phyloP scores from a whole-genome alignment of 345 rosid genomes.

The Populus davidiana region DNA sequence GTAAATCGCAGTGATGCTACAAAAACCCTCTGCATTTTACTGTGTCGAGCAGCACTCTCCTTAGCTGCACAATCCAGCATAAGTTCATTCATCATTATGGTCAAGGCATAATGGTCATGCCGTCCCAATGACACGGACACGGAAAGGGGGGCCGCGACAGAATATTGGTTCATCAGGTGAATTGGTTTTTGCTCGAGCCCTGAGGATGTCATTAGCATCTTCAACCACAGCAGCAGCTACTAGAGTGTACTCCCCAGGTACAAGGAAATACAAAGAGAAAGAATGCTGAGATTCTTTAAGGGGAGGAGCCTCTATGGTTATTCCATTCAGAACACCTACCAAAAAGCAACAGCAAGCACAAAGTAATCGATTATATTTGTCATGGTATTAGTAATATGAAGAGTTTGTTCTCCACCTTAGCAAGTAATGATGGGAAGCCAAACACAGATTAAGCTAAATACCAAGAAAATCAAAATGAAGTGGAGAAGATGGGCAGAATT shows the following conservation, averaged over 20 bases:
- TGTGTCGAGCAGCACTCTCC: neutral
- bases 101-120: slow-evolving; percentile 23
- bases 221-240: slow-evolving; percentile 84
- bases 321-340: slow-evolving; percentile 72
- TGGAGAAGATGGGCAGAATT: neutral
- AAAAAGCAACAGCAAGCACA: neutral
- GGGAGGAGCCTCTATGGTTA: slow-evolving; percentile 70
- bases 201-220: slow-evolving; percentile 74
- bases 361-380: neutral
- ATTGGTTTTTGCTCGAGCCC: slow-evolving; percentile 72
- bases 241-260: slow-evolving; percentile 90
- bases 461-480: neutral
- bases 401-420: neutral
- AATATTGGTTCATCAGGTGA: slow-evolving; percentile 81
- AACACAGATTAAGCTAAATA: neutral
- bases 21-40: neutral
- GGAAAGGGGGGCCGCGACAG: slow-evolving; percentile 95
- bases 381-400: neutral
- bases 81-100: neutral
- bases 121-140: slow-evolving; percentile 65
- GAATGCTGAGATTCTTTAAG: slow-evolving; percentile 67
- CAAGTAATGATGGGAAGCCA: neutral
- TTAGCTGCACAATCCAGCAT: no score
- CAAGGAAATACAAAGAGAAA: slow-evolving; percentile 83
- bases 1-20: neutral